Percentiles rank a stretch among this genome's conserved stretches.
Conservation (phyloP, 1,139 yeast genomes). For the Hemisphaericaspora lyxosophila region DNA sequence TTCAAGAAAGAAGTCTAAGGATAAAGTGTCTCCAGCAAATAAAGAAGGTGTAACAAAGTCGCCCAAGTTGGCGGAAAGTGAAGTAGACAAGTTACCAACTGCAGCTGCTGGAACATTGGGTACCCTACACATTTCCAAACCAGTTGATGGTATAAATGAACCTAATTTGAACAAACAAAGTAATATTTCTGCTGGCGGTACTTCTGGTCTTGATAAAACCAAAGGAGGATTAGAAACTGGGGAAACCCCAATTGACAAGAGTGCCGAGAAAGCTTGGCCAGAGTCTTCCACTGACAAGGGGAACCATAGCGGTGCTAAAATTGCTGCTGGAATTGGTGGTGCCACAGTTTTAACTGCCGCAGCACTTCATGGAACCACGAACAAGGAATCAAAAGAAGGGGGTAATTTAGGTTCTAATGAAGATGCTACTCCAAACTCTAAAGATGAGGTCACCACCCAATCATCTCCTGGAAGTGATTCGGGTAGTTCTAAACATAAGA, state of each 20-base stretch:
- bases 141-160: background rate
- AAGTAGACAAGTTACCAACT: background rate
- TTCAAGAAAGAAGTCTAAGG: slow-evolving; percentile 1
- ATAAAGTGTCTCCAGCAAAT: background rate
- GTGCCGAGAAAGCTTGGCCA: background rate
- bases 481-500: slow-evolving; percentile 12
- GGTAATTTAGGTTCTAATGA: slow-evolving; percentile 2
- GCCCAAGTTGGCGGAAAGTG: background rate
- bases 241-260: background rate
- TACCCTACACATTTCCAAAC: background rate
- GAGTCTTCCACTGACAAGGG: slow-evolving; percentile 1
- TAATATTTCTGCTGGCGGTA: no score
- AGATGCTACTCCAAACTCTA: background rate
- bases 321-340: slow-evolving; percentile 11
- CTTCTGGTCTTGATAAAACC: background rate
- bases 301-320: slow-evolving; percentile 2
- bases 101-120: background rate
- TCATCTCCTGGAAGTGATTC: slow-evolving; percentile 7
- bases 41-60: background rate
- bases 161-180: background rate
- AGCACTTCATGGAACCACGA: slow-evolving; percentile 8
- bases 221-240: background rate
- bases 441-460: background rate
- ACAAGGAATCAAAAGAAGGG: background rate
- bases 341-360: slow-evolving; percentile 8